phyloP scores from a whole-genome alignment of 768 basidiomycete species.

The Trametes elegans region DNA sequence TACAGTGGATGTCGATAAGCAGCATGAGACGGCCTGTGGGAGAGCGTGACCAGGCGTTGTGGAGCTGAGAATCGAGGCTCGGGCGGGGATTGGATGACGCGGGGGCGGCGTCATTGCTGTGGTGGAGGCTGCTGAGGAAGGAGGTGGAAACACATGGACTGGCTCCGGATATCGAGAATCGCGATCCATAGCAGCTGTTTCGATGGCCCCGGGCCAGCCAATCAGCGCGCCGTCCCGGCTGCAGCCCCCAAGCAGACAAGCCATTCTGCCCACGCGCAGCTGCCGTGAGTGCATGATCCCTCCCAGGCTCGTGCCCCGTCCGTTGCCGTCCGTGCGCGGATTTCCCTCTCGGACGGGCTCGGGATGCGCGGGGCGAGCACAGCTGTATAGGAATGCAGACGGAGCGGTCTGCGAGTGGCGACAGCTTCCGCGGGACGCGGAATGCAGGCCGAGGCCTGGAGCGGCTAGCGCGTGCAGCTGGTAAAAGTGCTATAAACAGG shows the following conservation, averaged over 20 bases:
- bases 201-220: neutral
- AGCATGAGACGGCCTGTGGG: too few species aligned
- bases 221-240: neutral
- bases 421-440: constrained; percentile 1
- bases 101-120: constrained; percentile 10
- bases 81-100: constrained; percentile 11
- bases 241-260: neutral
- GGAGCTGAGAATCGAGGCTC: neutral
- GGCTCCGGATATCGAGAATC: constrained; percentile 15
- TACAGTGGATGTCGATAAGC: neutral
- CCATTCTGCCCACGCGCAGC: neutral
- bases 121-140: neutral
- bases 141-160: neutral
- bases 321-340: too few species aligned
- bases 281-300: too few species aligned
- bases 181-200: constrained; percentile 19
- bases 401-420: neutral
- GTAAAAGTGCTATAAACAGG: constrained; percentile 20
- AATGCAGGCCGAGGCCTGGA: neutral
- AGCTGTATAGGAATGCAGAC: constrained; percentile 13
- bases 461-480: neutral
- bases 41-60: constrained; percentile 1
- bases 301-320: too few species aligned
- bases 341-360: neutral
- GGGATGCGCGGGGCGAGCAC: neutral